Evolutionary conservation across 2,329 filamentous ascomycete genomes (phyloP), one percentile per base, ranked within the genome.

Genomic region (Curvularia hawaiiensis): DNA sequence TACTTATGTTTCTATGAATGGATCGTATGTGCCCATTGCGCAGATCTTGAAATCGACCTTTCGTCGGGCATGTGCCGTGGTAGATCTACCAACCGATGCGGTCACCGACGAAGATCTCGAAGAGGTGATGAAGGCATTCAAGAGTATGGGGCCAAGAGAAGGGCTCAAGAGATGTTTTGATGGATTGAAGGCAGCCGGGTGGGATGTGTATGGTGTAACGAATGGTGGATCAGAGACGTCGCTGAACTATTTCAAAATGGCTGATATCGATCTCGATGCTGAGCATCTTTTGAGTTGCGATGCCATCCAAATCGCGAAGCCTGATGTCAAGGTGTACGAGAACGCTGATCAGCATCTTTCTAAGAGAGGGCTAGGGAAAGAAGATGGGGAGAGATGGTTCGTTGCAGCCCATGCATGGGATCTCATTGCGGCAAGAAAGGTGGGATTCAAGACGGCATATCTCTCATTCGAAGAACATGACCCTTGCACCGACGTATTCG

Each of bases 371-470:
- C 3, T 59, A n/a, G 57, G 51, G 0, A 39, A 43, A 18, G 62
- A 24, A 1, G 57, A 61, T 8, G 66, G 60, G 0, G 55, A 63
- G 52, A 57, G 67, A n/a, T 70, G 67, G 67, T 70, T 70, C 39
- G 54, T 70, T 41, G 67, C 67, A 4, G 67, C 67, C 48, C 67
- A 70, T 56, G 60, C 67, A 3, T 70, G 67, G 67, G 67, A 70
- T 58, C 22, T 68, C 24, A 59, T 65, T 33, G 63, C 64, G 0
- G 64, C 67, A 10, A 60, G 58, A 18, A 58, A 59, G 30, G 67
- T 60, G 8, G 67, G 67, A 11, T 70, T 68, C 20, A 66, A 64
- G 47, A 70, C 67, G 3, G 67, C 67, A n/a, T 70, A 66, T 53
- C 8, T 70, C 35, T 59, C 62, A 16, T 67, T 67, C 20, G 67